A percentile compares a stretch with the other conserved stretches of the same genome.
These are phyloP conservation scores for Plasmodium berghei DNA, from an alignment of 169 alveolate genomes.

Conservation along the genomic window DNA sequence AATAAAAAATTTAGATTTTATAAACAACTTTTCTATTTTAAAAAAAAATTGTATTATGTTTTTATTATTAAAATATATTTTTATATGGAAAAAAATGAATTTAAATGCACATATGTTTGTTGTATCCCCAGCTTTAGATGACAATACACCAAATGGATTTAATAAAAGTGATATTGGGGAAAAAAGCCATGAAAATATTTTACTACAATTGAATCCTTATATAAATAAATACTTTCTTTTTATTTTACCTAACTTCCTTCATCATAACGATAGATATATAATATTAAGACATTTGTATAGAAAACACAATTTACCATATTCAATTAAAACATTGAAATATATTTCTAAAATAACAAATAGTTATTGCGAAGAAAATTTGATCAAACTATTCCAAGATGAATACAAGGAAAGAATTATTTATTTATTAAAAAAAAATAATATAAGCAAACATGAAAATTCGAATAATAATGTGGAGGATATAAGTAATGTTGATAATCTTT, in stretches of 20 bases:
- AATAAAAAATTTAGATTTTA: slow-evolving; percentile 32
- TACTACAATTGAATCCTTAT: not conserved
- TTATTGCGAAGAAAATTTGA: slow-evolving; percentile 12
- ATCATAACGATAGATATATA: slow-evolving; percentile 11
- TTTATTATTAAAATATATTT: slow-evolving; percentile 46
- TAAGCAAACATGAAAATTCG: not conserved
- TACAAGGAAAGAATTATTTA: slow-evolving; percentile 43
- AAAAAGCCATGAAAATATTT: too few relatives aligned
- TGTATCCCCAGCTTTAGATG: not conserved
- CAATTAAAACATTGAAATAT: not conserved
- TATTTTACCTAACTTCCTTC: slow-evolving; percentile 23
- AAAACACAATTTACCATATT: slow-evolving; percentile 15
- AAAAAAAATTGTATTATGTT: slow-evolving; percentile 46
- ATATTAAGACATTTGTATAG: slow-evolving; percentile 16
- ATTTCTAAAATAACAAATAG: slow-evolving; percentile 39
- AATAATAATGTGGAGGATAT: not conserved
- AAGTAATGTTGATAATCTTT: not conserved
- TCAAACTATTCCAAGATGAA: slow-evolving; percentile 39
- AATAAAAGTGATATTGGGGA: not conserved
- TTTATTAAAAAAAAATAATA: slow-evolving; percentile 8
- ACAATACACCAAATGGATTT: not conserved
- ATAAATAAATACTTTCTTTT: slow-evolving; percentile 16
- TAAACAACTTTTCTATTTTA: slow-evolving; percentile 14
- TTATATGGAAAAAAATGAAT: slow-evolving; percentile 56
- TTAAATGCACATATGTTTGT: slow-evolving; percentile 51